Percentiles rank a stretch among this genome's conserved stretches.
phyloP scores from a whole-genome alignment of 2,329 filamentous ascomycete species.

The Aspergillus carbonarius region DNA sequence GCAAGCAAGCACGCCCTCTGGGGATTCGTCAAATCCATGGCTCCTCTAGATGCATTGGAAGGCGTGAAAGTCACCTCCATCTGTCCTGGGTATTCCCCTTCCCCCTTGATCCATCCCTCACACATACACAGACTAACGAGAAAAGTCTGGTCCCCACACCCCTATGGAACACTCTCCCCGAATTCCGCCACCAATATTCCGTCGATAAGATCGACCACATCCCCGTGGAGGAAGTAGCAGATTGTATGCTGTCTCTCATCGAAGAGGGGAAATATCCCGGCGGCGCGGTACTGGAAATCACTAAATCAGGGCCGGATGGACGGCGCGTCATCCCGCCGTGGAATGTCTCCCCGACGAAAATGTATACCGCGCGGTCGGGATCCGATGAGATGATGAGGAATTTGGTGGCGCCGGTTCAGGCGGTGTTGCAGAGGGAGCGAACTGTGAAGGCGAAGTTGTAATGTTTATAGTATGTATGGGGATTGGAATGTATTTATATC shows the following conservation, averaged over 20 bases:
- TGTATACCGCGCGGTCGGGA: not conserved
- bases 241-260: not conserved
- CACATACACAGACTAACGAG: not conserved
- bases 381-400: not conserved
- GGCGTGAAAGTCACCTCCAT: conserved; percentile 9
- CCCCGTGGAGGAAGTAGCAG: not conserved
- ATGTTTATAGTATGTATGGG: not conserved
- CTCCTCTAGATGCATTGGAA: not conserved
- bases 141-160: not conserved
- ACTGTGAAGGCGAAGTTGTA: not conserved
- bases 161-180: not conserved
- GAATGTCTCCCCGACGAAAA: not conserved
- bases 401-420: not conserved
- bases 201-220: not conserved
- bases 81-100: conserved; percentile 7
- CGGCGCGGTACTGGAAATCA: not conserved
- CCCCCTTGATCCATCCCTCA: not conserved
- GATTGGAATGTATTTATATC: not conserved
- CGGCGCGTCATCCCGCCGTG: not conserved
- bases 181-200: not conserved
- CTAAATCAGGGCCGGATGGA: not conserved
- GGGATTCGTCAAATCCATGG: conserved; percentile 5
- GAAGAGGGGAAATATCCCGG: not conserved
- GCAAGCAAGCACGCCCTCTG: conserved; percentile 10
- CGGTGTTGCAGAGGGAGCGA: not conserved